Evolutionary conservation across 495 filamentous ascomycete species (phyloP).

Genomic region (Penicillium roqueforti): DNA sequence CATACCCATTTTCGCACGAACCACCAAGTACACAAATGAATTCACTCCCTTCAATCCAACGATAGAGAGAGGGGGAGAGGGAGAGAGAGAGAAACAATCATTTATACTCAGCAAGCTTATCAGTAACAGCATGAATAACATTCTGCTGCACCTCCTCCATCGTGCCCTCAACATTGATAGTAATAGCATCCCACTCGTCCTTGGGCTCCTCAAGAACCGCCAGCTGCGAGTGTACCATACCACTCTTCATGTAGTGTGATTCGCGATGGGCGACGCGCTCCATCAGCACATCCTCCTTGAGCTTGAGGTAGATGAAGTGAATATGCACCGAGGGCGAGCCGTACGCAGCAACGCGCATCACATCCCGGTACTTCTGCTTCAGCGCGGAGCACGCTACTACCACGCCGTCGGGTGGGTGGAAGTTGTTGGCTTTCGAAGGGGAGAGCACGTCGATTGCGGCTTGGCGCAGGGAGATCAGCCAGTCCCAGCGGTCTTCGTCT

Average conservation of each 20-base stretch:
- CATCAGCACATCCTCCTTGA: conserved; percentile 67
- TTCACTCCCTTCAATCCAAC: background rate
- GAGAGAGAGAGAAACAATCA: conserved; percentile 6
- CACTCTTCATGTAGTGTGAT: conserved; percentile 94
- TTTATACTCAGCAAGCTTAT: conserved; percentile 34
- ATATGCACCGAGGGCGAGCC: conserved; percentile 69
- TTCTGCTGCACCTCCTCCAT: conserved; percentile 62
- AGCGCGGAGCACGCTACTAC: conserved; percentile 94
- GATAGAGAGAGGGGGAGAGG: background rate
- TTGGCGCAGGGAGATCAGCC: conserved; percentile 85
- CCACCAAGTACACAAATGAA: background rate
- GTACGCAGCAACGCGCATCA: conserved; percentile 86
- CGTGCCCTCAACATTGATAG: conserved; percentile 69
- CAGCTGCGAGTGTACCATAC: conserved; percentile 96
- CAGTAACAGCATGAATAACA: conserved; percentile 53
- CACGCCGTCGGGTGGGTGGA: conserved; percentile 62
- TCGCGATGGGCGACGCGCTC: conserved; percentile 67
- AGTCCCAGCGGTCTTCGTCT: conserved; percentile 97
- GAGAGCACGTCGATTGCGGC: conserved; percentile 64
- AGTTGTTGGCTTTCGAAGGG: conserved; percentile 42
- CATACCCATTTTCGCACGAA: background rate
- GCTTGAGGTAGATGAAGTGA: conserved; percentile 90
- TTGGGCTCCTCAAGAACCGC: conserved; percentile 75
- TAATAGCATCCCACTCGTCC: conserved; percentile 80
- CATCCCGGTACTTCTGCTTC: conserved; percentile 96